Evolutionary conservation across 768 basidiomycete genomes (phyloP), one percentile per base, ranked within the genome.

Genomic region (Heimioporus sp.): DNA sequence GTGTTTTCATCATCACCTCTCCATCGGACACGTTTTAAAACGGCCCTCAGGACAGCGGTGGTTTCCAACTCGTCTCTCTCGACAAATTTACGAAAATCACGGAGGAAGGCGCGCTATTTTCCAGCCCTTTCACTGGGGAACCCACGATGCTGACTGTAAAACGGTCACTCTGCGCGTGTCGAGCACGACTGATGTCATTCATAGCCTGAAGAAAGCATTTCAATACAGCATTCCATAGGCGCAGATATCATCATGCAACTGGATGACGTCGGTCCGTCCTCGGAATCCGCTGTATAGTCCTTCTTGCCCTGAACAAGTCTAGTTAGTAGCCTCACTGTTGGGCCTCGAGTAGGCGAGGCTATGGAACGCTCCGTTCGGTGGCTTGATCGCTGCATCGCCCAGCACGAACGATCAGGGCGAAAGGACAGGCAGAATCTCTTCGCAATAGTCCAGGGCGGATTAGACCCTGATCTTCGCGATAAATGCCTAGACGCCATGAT

Each of bases 231-330:
- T 63, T 77, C 86, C 9, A 93, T 96, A 39, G 92, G 92, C 6
- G 90, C 86, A 24, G 92, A 96, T 65, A 96, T 96, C 53, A 92
- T 96, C 54, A 95, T 96, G 93, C 92, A 92, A 65, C 78, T 93
- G 16, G 92, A 94, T 66, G 92, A 94, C 68, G 92, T 94, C 46
- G 90, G 90, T 87, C 60, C 66, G 85, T 72, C 40, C 36, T 35
- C 44, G 48, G 21, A 0, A 21, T 45, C 2, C 43, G 47, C 10
- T 36, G 24, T 13, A 37, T 34, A 3, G 11, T 15, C 36, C 38
- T 21, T 41, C 12, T 28, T 20, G 19, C 56, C 52, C 50, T 52
- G 38, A 58, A 41, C 10, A 40, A 30, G 15, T 20, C 53, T 59
- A 87, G 92, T 95, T 0, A 82, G 88, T 34, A 92, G 89, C 67